Base-by-base conservation (phyloP, 2,329 filamentous ascomycete species). In the Dactylellina cionopaga region DNA sequence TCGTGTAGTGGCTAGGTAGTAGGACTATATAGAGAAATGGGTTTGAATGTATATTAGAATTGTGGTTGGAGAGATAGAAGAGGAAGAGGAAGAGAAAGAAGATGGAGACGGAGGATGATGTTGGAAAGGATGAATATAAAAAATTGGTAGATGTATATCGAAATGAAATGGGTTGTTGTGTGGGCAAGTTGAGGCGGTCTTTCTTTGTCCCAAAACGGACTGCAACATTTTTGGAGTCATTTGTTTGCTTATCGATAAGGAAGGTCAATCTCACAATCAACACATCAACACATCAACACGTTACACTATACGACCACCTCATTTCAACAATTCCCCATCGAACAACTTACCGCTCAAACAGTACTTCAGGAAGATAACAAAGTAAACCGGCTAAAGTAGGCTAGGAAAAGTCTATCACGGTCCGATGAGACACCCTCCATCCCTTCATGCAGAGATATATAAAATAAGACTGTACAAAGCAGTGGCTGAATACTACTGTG, bases 211-310 rank as follows among this genome's bases (percentile, higher is more conserved):
- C 15, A 58, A 58, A 58, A 6, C 46, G 35, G 47, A 5, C 29
- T 37, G 7, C n/a, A n/a, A n/a, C n/a, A n/a, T n/a, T n/a, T n/a
- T n/a, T n/a, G n/a, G 17, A 22, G 22, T 13, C 25, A 13, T 24
- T 29, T 39, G 47, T 46, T 55, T 46, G 27, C 47, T 64, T 64
- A 64, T 56, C 63, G 63, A 56, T 56, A 68, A 46, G 22, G n/a
- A n/a, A n/a, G n/a, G n/a, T 39, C 37, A 52, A 59, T 54, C 44
- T 68, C 63, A 58, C 46, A 35, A 9, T 7, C 54, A 44, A 44
- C 54, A 44, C 54, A 44, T 59, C 52, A 49, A 52, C 43, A 58
- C 52, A 51, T 51, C 62, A 58, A 55, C 51, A 49, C 22, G 41
- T 56, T 24, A 17, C 29, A 27, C 5, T 11, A 33, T 5, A 33